Base-by-base conservation (phyloP, 2,329 filamentous ascomycete species). In the Dactylellina leptospora region DNA sequence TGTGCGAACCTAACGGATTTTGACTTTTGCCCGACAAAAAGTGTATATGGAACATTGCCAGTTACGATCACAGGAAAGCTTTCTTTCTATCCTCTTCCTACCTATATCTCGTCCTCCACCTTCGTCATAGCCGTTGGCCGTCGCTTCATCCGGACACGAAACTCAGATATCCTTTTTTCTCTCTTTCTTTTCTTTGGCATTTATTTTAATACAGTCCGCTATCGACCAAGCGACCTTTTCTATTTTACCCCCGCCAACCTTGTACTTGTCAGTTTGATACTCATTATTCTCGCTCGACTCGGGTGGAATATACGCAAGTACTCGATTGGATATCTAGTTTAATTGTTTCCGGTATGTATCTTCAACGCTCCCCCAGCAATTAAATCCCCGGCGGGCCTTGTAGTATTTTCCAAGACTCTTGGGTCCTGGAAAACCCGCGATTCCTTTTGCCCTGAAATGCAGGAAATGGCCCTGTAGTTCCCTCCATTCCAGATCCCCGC, bases 41-140 rank as follows among this genome's bases (percentile, higher is more conserved):
- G 66, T 71, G 66, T 71, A 71, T 71, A 71, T 71, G 66, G 58
- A 63, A 71, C 20, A 58, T 63, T 71, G 66, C 66, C 51, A 47
- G 66, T 59, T 63, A 59, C 66, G 66, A 71, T 56, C 58, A 58
- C 66, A 63, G 54, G 64, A 61, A 63, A 71, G 58, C 59, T 48
- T 63, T 38, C 51, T 71, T 60, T 59, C 69, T 59, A 66, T 73
- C 55, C 60, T 73, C 40, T 73, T 73, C 69, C 51, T 73, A 60
- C 69, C 61, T 6, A 64, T 66, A 73, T 66, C 69, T 20, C 60
- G 60, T 42, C 61, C 55, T 20, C 69, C 47, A 27, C 54, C 48
- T 40, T 62, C 59, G n/a, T 64, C 55, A 53, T 53, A 60, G 55
- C 53, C 44, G 16, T 30, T 27, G 30, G 40, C 54, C 33, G 50